Evolutionary conservation across 2,329 filamentous ascomycete species (phyloP), one percentile per base, ranked within the genome.

Genomic region (Grosmannia serpens): DNA sequence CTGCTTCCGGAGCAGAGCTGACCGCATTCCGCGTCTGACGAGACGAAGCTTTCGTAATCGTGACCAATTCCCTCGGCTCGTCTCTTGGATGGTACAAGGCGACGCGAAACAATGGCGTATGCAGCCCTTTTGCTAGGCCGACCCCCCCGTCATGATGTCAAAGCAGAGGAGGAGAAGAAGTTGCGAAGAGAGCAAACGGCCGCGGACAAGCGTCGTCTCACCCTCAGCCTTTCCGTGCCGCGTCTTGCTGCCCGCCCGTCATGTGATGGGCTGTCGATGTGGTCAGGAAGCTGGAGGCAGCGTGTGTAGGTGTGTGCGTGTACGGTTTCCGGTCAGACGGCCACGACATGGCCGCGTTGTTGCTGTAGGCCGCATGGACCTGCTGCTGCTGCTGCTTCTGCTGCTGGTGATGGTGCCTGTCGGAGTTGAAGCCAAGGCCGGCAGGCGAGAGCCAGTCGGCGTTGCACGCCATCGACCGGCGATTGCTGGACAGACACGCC

Each of bases 191-290:
- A 15, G 13, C 13, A 17, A 4, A 15, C 35, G 33, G 13, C 35
- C 35, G 4, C 35, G 35, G 35, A 38, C 35, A 38, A 38, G 35
- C 35, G 35, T 17, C 35, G 35, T 38, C 35, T 38, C 35, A 38
- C 35, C 15, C 17, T 38, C 35, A 38, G 35, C 35, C 24, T 15
- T 49, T 27, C 46, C 26, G 22, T 38, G 35, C 35, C 15, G 35
- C 4, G 35, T 26, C 46, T 9, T 49, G 46, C 24, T 24, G 44
- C 20, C 5, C 24, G 22, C 13, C 13, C 24, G 9, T 41, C 59
- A 75, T 75, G n/a, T 65, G 64, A 49, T 66, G 65, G 17, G 75
- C 65, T 6, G 75, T 75, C 4, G 74, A 69, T 8, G 73, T 77
- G 63, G 65, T 70, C 55, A 78, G 64, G 62, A 75, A 75, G 5